phyloP scores from a whole-genome alignment of 2,329 filamentous ascomycete species.

The Neofusicoccum parvum region DNA sequence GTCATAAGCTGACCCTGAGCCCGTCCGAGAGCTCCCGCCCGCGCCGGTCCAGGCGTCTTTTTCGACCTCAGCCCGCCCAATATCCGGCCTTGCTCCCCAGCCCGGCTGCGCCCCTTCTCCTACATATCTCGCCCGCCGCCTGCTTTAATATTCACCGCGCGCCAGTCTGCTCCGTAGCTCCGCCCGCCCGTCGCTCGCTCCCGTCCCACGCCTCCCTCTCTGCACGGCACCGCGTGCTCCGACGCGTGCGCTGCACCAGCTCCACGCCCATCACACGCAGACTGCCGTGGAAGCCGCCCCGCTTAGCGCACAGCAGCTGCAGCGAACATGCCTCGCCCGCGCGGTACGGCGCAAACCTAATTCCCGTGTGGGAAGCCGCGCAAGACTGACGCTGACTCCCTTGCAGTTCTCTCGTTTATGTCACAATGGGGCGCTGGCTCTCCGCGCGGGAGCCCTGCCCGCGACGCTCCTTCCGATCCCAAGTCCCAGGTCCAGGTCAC shows the following conservation, averaged over 20 bases:
- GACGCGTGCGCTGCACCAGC: constrained; percentile 7
- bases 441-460: constrained; percentile 29
- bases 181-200: constrained; percentile 10
- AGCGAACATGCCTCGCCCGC: constrained; percentile 37
- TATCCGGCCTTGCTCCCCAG: neutral
- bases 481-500: constrained; percentile 7
- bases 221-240: neutral
- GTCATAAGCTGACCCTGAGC: constrained; percentile 17
- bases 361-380: constrained; percentile 1
- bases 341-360: constrained; percentile 21
- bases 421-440: constrained; percentile 65
- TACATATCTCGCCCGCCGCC: neutral
- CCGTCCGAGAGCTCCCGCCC: neutral
- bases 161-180: neutral
- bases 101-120: constrained; percentile 12
- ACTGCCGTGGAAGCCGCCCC: constrained; percentile 2
- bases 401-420: constrained; percentile 83
- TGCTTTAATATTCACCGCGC: no score
- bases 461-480: constrained; percentile 32
- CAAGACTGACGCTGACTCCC: constrained; percentile 21
- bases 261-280: neutral
- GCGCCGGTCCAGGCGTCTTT: neutral
- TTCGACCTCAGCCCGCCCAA: neutral
- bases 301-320: neutral
- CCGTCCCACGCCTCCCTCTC: neutral